Percentiles rank a stretch among this genome's conserved stretches.
phyloP scores from a whole-genome alignment of 164 flowering plant species.

The Magnolia changhungtana region DNA sequence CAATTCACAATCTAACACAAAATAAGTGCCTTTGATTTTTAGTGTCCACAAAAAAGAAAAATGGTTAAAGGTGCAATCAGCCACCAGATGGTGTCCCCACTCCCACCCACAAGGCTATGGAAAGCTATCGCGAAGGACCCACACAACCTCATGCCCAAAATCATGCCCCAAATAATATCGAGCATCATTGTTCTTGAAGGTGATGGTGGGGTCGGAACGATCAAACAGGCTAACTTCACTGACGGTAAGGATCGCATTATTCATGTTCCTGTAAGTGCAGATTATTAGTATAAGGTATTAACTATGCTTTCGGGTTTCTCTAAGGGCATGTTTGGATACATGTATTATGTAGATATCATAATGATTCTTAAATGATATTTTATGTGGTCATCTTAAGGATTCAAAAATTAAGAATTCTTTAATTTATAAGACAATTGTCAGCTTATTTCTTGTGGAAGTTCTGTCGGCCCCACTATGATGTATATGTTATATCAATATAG shows the following conservation, averaged over 20 bases:
- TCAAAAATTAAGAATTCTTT: too few relatives aligned
- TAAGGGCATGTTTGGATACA: too few relatives aligned
- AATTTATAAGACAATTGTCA: too few relatives aligned
- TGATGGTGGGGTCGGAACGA: slow-evolving; percentile 5
- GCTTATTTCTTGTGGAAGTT: not conserved
- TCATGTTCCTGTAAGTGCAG: not conserved
- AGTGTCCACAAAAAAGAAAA: not conserved
- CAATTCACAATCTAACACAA: not conserved
- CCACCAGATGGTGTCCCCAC: not conserved
- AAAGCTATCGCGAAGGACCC: slow-evolving; percentile 1
- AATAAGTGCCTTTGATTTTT: not conserved
- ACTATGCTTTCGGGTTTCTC: too few relatives aligned
- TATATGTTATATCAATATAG: too few relatives aligned
- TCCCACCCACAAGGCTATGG: not conserved
- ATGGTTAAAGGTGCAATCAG: not conserved
- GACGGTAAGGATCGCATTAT: not conserved
- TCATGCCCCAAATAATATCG: slow-evolving; percentile 2
- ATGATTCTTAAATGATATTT: not conserved
- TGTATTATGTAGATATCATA: not conserved
- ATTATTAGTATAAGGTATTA: not conserved
- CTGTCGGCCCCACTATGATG: too few relatives aligned
- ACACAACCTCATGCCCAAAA: slow-evolving; percentile 6
- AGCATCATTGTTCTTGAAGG: slow-evolving; percentile 1
- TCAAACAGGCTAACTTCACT: slow-evolving; percentile 5
- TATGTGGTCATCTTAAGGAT: not conserved